These are phyloP conservation scores for Pterocarpus macrocarpus DNA, from an alignment of 306 rosid genomes.

Conservation along the genomic window DNA sequence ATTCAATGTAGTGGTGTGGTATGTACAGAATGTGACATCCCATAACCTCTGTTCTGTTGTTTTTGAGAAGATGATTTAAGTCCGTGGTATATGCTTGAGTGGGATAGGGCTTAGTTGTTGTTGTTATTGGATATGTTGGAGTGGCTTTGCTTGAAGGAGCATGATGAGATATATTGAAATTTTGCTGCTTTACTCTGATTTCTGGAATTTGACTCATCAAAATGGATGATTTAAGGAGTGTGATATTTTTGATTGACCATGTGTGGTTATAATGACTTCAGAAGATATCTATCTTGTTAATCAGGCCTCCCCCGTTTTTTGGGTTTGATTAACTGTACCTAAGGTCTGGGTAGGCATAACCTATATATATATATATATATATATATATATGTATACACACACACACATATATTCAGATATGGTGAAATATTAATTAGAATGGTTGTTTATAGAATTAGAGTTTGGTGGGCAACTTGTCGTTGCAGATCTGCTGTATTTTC, in stretches of 20 bases:
- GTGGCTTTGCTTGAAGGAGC: conserved; percentile 33
- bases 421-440: not conserved
- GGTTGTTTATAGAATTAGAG: conserved; percentile 13
- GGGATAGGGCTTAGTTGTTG: not conserved
- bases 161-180: conserved; percentile 23
- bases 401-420: too few species aligned
- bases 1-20: conserved; percentile 14
- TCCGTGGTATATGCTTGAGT: conserved; percentile 10
- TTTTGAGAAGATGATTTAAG: not conserved
- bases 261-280: not conserved
- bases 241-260: not conserved
- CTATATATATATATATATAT: not conserved
- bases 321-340: conserved; percentile 3
- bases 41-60: not conserved
- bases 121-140: not conserved
- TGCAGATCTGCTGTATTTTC: conserved; percentile 13
- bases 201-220: conserved; percentile 3
- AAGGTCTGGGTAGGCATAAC: too few species aligned
- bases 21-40: conserved; percentile 12
- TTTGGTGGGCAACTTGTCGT: not conserved
- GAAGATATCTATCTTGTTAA: not conserved
- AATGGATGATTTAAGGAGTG: not conserved
- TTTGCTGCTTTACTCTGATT: conserved; percentile 23
- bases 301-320: not conserved
- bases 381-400: too few species aligned